Evolutionary conservation across 139 green algal genomes (phyloP), one percentile per base, ranked within the genome.

Genomic region (Chlamydomonas eustigma): DNA sequence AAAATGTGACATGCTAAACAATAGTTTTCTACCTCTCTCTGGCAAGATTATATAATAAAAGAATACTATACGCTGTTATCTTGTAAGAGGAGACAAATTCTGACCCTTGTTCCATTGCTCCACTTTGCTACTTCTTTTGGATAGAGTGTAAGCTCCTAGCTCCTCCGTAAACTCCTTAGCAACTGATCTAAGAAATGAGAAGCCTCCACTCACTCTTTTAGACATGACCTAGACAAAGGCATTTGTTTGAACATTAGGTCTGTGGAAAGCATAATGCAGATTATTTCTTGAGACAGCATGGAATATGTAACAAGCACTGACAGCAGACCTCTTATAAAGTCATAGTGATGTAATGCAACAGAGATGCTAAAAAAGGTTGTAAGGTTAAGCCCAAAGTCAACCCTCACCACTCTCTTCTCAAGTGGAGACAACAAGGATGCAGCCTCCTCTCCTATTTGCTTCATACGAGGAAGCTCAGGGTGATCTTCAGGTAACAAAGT

Each of bases 111-210:
- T 81, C 75, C 80, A 85, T 65, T 76, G 71, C 22, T 85, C 75
- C 44, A 81, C 50, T 3, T 71, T 37, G 2, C 22, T 81, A 2
- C 5, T 35, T 8, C 70, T 58, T 64, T 58, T 75, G 63, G 39
- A 34, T 32, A 64, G 32, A 31, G 32, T 38, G 34, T 79, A 81
- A 37, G 68, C 80, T 0, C 71, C 75, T 64, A 81, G 71, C 69
- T 78, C 25, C 35, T 84, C 80, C 4, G 80, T 81, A 64, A 75
- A 84, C 25, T 84, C 80, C 30, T 64, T 51, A 2, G 80, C 80
- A 37, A 84, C 25, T n/a, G 67, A 22, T 37, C 80, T 36, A 44
- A 84, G 64, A 22, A 70, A 3, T 32, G 67, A 76, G 1, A 32
- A 24, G 0, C 68, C 68, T 24, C 68, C 68, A 58, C 37, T 74